phyloP scores from a whole-genome alignment of 1,284 basidiomycete genomes.

The Ceratobasidium theobromae region DNA sequence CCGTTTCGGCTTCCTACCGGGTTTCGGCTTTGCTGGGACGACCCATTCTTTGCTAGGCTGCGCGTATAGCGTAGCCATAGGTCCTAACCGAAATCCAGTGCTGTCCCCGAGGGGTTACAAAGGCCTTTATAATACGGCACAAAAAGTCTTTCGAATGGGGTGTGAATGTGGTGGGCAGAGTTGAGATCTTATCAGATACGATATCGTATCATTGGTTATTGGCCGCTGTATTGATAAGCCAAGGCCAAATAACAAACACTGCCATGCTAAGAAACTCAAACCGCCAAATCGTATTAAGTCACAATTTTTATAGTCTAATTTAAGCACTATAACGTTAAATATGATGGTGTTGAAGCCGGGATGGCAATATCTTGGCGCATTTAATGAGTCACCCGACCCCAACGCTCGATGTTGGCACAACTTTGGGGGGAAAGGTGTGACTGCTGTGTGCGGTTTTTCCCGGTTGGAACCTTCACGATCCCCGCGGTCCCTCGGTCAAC shows the following conservation, averaged over 20 bases:
- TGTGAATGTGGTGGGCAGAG: conserved; percentile 22
- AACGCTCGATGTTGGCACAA: too few relatives aligned
- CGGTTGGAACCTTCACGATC: too few relatives aligned
- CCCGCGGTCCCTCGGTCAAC: too few relatives aligned
- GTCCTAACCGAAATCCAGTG: too few relatives aligned
- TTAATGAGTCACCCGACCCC: too few relatives aligned
- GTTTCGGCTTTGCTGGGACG: conserved; percentile 85
- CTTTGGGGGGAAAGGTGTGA: too few relatives aligned
- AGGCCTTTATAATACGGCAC: background rate
- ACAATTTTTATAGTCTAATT: too few relatives aligned
- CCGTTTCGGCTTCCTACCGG: conserved; percentile 68
- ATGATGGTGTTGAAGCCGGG: too few relatives aligned
- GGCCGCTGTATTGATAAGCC: too few relatives aligned
- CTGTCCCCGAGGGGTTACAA: background rate
- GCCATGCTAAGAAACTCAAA: background rate
- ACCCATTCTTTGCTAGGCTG: conserved; percentile 83
- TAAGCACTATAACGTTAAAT: too few relatives aligned
- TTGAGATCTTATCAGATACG: conserved; percentile 31
- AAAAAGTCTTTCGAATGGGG: conserved; percentile 10
- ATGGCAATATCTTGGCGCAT: too few relatives aligned
- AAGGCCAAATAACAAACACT: conserved; percentile 20
- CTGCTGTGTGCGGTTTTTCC: too few relatives aligned
- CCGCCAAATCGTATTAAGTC: background rate
- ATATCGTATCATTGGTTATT: conserved; percentile 13
- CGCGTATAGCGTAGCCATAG: conserved; percentile 28